phyloP scores from a whole-genome alignment of 2,329 filamentous ascomycete species.

The Pseudocercospora vitis region DNA sequence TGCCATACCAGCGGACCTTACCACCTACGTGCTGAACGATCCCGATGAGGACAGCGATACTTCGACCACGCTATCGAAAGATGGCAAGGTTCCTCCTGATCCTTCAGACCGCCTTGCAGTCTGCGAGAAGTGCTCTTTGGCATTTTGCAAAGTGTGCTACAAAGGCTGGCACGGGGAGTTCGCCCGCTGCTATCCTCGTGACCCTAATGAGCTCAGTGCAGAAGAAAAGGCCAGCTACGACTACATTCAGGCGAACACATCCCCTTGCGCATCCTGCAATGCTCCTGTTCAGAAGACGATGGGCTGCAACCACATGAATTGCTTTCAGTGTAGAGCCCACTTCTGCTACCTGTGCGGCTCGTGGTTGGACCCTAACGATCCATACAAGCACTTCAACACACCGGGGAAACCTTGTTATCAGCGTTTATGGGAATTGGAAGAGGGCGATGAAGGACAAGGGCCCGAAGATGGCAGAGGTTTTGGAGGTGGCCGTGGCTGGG shows the following conservation, averaged over 20 bases:
- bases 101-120: conserved; percentile 67
- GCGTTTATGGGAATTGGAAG: conserved; percentile 86
- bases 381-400: conserved; percentile 85
- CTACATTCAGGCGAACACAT: conserved; percentile 78
- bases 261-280: conserved; percentile 83
- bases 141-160: conserved; percentile 76
- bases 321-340: conserved; percentile 83
- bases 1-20: conserved; percentile 45
- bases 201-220: conserved; percentile 69
- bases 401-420: conserved; percentile 70
- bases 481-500: conserved; percentile 44
- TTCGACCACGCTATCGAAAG: background rate
- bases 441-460: conserved; percentile 63
- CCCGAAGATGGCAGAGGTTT: conserved; percentile 42
- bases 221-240: conserved; percentile 86
- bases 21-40: conserved; percentile 40
- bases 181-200: conserved; percentile 66
- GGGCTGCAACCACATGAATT: conserved; percentile 97
- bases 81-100: conserved; percentile 29
- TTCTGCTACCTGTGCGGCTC: conserved; percentile 92
- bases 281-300: conserved; percentile 84
- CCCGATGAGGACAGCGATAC: conserved; percentile 38
- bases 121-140: conserved; percentile 84
- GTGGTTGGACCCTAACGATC: conserved; percentile 80
- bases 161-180: conserved; percentile 94